Conservation (phyloP, 129 eudicot species). For the Heracleum sosnowskyi region DNA sequence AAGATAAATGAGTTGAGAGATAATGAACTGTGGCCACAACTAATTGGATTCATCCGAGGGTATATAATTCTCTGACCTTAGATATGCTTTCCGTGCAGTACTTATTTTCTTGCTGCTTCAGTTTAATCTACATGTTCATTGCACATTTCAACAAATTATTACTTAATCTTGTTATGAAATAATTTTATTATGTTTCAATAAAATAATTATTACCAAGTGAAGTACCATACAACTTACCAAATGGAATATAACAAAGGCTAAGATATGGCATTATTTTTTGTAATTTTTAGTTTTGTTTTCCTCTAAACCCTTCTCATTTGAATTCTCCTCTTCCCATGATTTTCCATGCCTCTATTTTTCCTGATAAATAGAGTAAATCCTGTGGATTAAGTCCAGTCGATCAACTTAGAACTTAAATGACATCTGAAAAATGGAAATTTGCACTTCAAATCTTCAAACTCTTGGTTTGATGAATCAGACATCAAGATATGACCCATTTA, state of each 20-base stretch:
- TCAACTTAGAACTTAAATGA: not conserved
- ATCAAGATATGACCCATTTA: not conserved
- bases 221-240: not conserved
- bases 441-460: not conserved
- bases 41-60: constrained; percentile 82
- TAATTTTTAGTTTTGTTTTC: not conserved
- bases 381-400: not conserved
- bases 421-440: not conserved
- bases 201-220: not conserved
- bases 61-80: constrained; percentile 23
- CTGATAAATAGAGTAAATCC: not conserved
- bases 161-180: not conserved
- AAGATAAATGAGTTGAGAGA: constrained; percentile 77
- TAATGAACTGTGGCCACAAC: constrained; percentile 90
- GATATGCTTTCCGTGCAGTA: not conserved
- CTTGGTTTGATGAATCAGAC: not conserved
- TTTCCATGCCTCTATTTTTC: not conserved
- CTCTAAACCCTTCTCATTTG: not conserved
- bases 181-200: not conserved
- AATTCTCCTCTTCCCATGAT: not conserved
- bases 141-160: not conserved
- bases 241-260: not conserved
- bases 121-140: not conserved
- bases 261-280: not conserved
- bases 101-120: not conserved